Base-by-base conservation (phyloP, 805 yeast species). In the Isabelozyma gotoi region DNA sequence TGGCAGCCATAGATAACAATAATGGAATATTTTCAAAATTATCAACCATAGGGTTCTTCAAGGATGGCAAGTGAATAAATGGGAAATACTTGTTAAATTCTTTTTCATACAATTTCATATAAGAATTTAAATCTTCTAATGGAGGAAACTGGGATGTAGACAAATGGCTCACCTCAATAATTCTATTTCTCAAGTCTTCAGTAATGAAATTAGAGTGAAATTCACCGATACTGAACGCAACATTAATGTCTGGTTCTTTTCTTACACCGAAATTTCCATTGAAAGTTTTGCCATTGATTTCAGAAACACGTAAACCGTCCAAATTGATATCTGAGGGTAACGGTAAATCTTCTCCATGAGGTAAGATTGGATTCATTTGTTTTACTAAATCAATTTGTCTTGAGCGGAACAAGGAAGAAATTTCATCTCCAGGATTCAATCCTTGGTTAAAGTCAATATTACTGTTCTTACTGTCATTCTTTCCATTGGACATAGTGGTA, bases 1-100 rank as follows among this genome's bases (percentile, higher is more conserved):
- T 80, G 12, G 96, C 84, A 1, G 94, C 85, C 78, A 90, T 85
- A 2, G 95, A 81, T 42, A 90, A 68, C 5, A 88, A 60, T 37
- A 91, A 71, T 2, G 96, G 91, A 59, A 82, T 62, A 63, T 75
- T 58, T 59, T 75, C 66, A 71, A 67, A 68, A 44, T 62, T 63
- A 38, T 68, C 67, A n/a, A 60, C 67, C 59, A 55, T 51, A 2
- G 73, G 68, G 35, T 58, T 62, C 38, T 61, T 47, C 79, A 73
- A 39, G 77, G 77, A 60, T 16, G 88, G 87, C 37, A 85, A 67
- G 63, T 90, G 96, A 49, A 91, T 79, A 59, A 90, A 89, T 18
- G 95, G 91, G 64, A 88, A 84, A 59, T 85, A 90, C 43, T 79
- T 80, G 67, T 86, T 85, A 64, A 89, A 90, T 56, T 88, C 90